Conservation (phyloP, 768 basidiomycete species). For the Tephrocybe sp. region DNA sequence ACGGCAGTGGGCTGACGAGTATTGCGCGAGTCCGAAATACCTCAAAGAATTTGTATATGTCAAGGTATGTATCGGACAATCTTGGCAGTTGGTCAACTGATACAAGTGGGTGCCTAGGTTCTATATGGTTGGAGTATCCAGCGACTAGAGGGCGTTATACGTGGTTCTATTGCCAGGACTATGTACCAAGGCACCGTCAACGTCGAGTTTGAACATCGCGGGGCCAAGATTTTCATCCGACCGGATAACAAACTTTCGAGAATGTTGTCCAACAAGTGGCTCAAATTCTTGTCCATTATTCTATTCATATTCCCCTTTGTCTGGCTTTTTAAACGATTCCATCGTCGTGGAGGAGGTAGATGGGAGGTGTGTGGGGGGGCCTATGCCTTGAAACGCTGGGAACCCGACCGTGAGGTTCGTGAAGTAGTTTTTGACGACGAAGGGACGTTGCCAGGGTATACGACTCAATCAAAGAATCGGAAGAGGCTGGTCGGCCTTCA, state of each 20-base stretch:
- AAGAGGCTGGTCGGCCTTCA: constrained; percentile 46
- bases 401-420: constrained; percentile 17
- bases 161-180: constrained; percentile 40
- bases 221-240: constrained; percentile 57
- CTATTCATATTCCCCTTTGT: constrained; percentile 75
- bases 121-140: constrained; percentile 48
- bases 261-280: constrained; percentile 66
- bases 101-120: constrained; percentile 23
- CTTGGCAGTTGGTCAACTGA: not conserved
- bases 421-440: not conserved
- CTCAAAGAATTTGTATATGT: constrained; percentile 79
- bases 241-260: constrained; percentile 66
- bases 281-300: constrained; percentile 67
- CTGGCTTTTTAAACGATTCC: constrained; percentile 76
- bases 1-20: constrained; percentile 81
- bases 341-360: constrained; percentile 61
- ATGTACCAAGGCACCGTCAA: constrained; percentile 44
- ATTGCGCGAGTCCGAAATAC: constrained; percentile 64
- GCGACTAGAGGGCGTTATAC: constrained; percentile 36
- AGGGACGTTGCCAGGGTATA: constrained; percentile 8
- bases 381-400: constrained; percentile 63
- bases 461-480: constrained; percentile 18
- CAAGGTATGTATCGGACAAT: constrained; percentile 42
- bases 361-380: constrained; percentile 79
- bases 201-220: constrained; percentile 48